phyloP scores from a whole-genome alignment of 345 rosid species.

The Pugionium dolabratum region DNA sequence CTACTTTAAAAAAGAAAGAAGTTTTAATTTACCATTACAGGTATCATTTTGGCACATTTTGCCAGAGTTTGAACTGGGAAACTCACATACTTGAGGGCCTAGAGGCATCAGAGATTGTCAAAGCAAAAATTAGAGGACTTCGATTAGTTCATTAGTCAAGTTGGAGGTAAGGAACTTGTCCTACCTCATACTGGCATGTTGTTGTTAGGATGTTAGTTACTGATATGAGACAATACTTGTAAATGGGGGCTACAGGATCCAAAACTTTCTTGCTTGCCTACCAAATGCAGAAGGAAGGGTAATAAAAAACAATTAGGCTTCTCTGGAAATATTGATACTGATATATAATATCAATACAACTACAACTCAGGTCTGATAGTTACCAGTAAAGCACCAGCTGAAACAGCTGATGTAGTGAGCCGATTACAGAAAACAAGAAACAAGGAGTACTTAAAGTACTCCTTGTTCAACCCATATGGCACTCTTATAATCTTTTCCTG shows the following conservation, averaged over 20 bases:
- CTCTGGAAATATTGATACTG: too few relatives aligned
- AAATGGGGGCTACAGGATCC: conserved; percentile 91
- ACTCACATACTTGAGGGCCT: conserved; percentile 97
- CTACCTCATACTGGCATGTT: conserved; percentile 96
- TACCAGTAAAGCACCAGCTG: conserved; percentile 77
- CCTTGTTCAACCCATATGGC: conserved; percentile 82
- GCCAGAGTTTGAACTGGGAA: conserved; percentile 95
- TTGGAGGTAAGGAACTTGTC: background rate
- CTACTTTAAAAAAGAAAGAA: background rate
- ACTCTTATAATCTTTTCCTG: conserved; percentile 97
- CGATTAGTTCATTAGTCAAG: background rate
- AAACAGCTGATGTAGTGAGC: conserved; percentile 77
- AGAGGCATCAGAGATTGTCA: conserved; percentile 31
- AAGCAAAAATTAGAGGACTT: background rate
- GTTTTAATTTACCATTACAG: conserved; percentile 73
- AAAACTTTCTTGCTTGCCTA: conserved; percentile 81
- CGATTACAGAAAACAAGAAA: conserved; percentile 98
- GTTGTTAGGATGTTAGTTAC: conserved; percentile 81
- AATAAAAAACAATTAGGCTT: background rate
- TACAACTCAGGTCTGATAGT: conserved; percentile 8
- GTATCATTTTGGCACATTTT: conserved; percentile 97
- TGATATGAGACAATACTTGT: conserved; percentile 79
- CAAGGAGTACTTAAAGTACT: conserved; percentile 71
- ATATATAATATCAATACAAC: background rate
- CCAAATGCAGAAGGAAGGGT: conserved; percentile 11